Evolutionary conservation across 352 stramenopile genomes (phyloP), one percentile per base, ranked within the genome.

Genomic region (Phytophthora sojae): DNA sequence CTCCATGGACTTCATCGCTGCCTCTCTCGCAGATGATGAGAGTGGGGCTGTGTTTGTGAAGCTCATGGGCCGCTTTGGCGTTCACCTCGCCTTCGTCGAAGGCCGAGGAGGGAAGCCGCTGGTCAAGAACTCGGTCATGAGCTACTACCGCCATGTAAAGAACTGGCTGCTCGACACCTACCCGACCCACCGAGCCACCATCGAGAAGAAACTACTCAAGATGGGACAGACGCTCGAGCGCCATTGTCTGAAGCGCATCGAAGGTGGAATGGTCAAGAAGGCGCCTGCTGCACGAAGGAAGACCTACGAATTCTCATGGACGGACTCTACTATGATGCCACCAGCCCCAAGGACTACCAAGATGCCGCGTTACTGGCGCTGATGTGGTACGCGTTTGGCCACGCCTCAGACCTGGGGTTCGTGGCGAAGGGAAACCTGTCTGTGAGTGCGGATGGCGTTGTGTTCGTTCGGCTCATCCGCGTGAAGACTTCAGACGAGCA

Each of bases 91-190:
- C 0, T 67, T 67, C 26, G 47, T 30, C 7, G 42, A 62, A 1
- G 50, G 61, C 2, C 12, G 39, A 11, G 32, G 4, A 6, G 53
- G 58, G 0, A 54, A 68, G 15, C 42, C 21, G 1, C 37, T 67
- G 0, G 52, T 57, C 12, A 6, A 39, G 19, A 71, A 69, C 42
- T 64, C 62, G 0, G 45, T 68, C 0, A 68, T 76, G 57, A 54
- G 50, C 25, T 76, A 71, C 63, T 72, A 68, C 11, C 45, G 52
- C 0, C 62, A 72, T 19, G 62, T 68, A 1, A 76, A 71, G 11
- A 64, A 68, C 35, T 72, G 57, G 69, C 12, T 63, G 45, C 54
- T 76, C 4, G 59, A 63, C 12, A 42, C 12, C 25, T 76, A 63
- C 12, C 69, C 54, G 4, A 57, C 54, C 8, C 35, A 55, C 37